Evolutionary conservation across 805 yeast species (phyloP).

Genomic region (Starmerella gropengiesseri): DNA sequence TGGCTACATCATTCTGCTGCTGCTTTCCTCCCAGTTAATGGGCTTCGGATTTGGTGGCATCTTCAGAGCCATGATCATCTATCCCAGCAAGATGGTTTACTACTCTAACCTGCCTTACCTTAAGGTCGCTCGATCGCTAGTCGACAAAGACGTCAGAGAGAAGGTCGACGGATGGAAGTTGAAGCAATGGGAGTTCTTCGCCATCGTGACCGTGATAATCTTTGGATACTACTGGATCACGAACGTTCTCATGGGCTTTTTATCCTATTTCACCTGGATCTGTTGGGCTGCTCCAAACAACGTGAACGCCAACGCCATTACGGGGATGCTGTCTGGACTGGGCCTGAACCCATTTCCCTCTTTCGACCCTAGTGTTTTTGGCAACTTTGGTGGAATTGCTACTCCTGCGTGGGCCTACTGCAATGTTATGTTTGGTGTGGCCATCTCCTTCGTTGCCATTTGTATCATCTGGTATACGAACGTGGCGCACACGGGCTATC

Average conservation of each 20-base stretch:
- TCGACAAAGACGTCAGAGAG: slow-evolving; percentile 14
- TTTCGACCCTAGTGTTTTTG: background rate
- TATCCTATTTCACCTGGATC: slow-evolving; percentile 52
- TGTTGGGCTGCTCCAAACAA: slow-evolving; percentile 46
- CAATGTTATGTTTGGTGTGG: background rate
- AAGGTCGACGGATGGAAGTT: slow-evolving; percentile 49
- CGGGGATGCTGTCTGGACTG: slow-evolving; percentile 39
- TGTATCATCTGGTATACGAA: slow-evolving; percentile 36
- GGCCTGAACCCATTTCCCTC: slow-evolving; percentile 26
- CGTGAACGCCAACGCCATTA: slow-evolving; percentile 46
- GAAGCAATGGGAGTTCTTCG: slow-evolving; percentile 41
- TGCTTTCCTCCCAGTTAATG: slow-evolving; percentile 46
- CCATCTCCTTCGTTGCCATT: slow-evolving; percentile 28
- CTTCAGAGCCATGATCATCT: slow-evolving; percentile 46
- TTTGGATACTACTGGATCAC: slow-evolving; percentile 58
- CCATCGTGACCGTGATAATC: slow-evolving; percentile 32
- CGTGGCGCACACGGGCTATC: slow-evolving; percentile 40
- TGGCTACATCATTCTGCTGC: slow-evolving; percentile 44
- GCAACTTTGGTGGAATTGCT: background rate
- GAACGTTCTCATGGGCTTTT: slow-evolving; percentile 48
- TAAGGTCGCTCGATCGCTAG: slow-evolving; percentile 37
- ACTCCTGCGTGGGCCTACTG: background rate
- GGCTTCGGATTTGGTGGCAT: slow-evolving; percentile 62
- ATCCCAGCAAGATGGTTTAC: slow-evolving; percentile 47
- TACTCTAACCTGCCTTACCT: slow-evolving; percentile 42